Percentiles rank a stretch among this genome's conserved stretches.
Evolutionary conservation across 1,284 basidiomycete species (phyloP).

Genomic region (Lentinus polychrous): DNA sequence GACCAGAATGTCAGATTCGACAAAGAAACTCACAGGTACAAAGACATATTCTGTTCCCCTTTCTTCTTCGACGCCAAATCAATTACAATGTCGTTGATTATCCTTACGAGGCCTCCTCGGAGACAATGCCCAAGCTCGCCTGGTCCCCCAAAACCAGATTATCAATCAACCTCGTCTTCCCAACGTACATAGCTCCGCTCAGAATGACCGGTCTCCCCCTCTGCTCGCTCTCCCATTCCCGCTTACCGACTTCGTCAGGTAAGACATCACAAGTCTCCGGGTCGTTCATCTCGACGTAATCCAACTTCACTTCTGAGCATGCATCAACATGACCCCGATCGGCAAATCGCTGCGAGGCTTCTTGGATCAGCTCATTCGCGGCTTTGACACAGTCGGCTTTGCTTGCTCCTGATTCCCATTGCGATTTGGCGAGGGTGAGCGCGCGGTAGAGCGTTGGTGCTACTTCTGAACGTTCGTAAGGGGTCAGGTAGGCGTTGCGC

Average conservation of each 20-base stretch:
- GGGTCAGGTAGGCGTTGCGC: constrained; percentile 81
- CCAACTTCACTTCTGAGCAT: constrained; percentile 47
- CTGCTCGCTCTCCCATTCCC: constrained; percentile 19
- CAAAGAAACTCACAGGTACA: too few relatives aligned
- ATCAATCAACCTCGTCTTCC: constrained; percentile 88
- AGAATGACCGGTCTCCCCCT: constrained; percentile 55
- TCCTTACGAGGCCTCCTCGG: too few relatives aligned
- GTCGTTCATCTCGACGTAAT: constrained; percentile 91
- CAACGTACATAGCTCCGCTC: constrained; percentile 87
- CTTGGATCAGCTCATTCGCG: constrained; percentile 25
- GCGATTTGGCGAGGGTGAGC: constrained; percentile 45
- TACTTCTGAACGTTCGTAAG: constrained; percentile 49
- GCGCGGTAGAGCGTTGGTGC: constrained; percentile 75
- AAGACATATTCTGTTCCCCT: too few relatives aligned
- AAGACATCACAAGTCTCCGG: constrained; percentile 67
- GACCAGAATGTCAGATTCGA: too few relatives aligned
- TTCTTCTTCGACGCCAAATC: too few relatives aligned
- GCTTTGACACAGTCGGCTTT: constrained; percentile 49
- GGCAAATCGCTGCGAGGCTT: background rate
- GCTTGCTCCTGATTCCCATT: constrained; percentile 45
- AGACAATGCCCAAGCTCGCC: constrained; percentile 18
- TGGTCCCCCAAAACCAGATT: constrained; percentile 74
- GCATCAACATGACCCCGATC: constrained; percentile 5
- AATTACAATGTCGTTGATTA: too few relatives aligned
- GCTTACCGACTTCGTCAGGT: constrained; percentile 24